A percentile compares a stretch with the other conserved stretches of the same genome.
Conservation (phyloP, 208 protist species). For the Leishmania guyanensis region DNA sequence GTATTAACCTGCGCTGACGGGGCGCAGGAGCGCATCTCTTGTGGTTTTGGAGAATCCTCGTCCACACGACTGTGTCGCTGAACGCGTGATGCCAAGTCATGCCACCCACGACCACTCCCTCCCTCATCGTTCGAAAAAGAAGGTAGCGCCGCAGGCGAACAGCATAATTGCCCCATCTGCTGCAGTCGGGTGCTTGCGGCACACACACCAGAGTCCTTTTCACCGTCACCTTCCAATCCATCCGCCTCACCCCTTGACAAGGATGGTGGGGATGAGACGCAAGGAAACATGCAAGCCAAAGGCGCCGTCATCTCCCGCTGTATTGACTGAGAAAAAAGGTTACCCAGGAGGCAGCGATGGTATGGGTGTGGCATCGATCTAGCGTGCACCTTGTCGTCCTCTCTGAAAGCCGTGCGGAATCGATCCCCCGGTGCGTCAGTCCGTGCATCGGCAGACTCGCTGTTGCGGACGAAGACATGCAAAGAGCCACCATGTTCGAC, state of each 20-base stretch:
- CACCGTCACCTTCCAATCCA: neutral
- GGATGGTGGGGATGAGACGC: neutral
- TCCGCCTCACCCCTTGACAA: no score
- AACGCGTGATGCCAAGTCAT: neutral
- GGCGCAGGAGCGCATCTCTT: neutral
- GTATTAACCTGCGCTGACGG: neutral
- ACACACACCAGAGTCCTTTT: neutral
- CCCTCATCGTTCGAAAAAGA: neutral
- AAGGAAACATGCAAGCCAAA: neutral
- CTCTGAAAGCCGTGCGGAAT: no score
- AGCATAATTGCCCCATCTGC: neutral
- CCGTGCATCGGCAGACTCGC: neutral
- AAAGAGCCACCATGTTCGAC: neutral
- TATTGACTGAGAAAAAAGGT: neutral
- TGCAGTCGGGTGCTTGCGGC: neutral
- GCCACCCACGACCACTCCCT: neutral
- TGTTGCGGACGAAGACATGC: no score
- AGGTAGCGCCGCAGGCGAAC: neutral
- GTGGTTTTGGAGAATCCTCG: neutral
- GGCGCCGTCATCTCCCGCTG: neutral
- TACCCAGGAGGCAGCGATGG: conserved; percentile 10
- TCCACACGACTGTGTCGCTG: neutral
- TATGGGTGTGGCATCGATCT: neutral
- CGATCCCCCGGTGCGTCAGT: neutral
- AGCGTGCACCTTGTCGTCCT: neutral